Evolutionary conservation across 2,329 filamentous ascomycete genomes (phyloP).

Genomic region (Colletotrichum costaricense): DNA sequence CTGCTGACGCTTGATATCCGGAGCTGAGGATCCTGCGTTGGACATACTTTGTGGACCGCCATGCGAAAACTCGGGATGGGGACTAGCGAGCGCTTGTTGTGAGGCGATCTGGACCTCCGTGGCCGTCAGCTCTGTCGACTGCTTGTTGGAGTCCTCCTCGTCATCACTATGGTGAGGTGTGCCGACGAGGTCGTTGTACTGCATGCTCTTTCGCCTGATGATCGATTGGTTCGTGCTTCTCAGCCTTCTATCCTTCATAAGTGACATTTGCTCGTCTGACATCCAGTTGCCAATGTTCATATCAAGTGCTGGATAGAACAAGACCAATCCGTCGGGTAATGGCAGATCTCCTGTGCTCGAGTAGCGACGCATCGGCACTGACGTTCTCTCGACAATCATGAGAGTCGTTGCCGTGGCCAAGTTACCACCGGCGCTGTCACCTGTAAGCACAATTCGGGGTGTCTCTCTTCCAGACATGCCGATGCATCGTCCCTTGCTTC

Average conservation of each 20-base stretch:
- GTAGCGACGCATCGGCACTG: constrained; percentile 63
- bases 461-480: constrained; percentile 53
- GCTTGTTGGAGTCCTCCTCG: constrained; percentile 64
- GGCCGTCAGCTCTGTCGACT: constrained; percentile 37
- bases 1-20: constrained; percentile 27
- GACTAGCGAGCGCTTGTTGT: constrained; percentile 43
- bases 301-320: constrained; percentile 91
- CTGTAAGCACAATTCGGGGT: constrained; percentile 57
- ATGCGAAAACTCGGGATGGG: constrained; percentile 64
- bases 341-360: constrained; percentile 72
- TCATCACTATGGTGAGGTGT: constrained; percentile 87
- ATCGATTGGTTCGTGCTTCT: constrained; percentile 83
- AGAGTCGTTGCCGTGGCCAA: constrained; percentile 76
- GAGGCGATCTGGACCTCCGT: constrained; percentile 33
- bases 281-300: constrained; percentile 99
- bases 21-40: constrained; percentile 17
- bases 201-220: constrained; percentile 85
- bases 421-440: constrained; percentile 62
- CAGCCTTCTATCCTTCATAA: constrained; percentile 86
- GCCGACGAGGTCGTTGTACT: constrained; percentile 86
- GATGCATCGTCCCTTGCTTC: constrained; percentile 54
- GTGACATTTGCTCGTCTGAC: constrained; percentile 96
- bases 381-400: constrained; percentile 84
- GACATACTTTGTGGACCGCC: constrained; percentile 51
- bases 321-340: constrained; percentile 80